Evolutionary conservation across 2,329 filamentous ascomycete species (phyloP), one percentile per base, ranked within the genome.

Genomic region (Colletotrichum tofieldiae): DNA sequence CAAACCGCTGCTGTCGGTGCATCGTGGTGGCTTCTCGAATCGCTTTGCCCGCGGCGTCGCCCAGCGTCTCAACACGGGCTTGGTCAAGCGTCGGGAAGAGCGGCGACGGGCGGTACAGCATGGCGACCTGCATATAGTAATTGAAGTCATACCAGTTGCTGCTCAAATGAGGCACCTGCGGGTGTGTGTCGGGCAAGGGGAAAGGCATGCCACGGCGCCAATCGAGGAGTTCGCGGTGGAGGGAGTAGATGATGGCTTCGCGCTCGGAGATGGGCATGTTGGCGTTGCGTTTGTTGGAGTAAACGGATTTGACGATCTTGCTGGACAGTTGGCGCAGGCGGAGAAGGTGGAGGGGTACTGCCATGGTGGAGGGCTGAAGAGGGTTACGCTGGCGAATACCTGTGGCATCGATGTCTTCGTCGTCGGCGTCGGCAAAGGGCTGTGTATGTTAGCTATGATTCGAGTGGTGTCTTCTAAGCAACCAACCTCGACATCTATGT

Each of bases 91-190:
- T 78, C 2, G 84, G 84, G 29, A 79, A 82, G 0, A 85, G 71
- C 0, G 84, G 83, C 0, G 84, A 85, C 0, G 84, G 85, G 3
- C 84, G 77, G 73, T 86, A 86, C 5, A 86, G 76, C 77, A 84
- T 82, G 16, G 81, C 81, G 1, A 86, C 75, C 60, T 86, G 84
- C 0, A 81, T 84, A 73, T 86, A 86, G 74, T 84, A 86, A 75
- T 86, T 86, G 55, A 85, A 81, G 65, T 86, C 84, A 73, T 83
- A 86, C 85, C 84, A 86, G 67, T 76, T 81, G 9, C 79, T 84
- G 51, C 76, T 82, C 3, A 86, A 76, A 67, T 86, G 85, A 1
- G 84, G 84, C 1, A 86, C 84, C 11, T 78, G 77, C 6, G 77
- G 78, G 73, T 81, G 76, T 29, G 80, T 70, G 35, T 84, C 81